Evolutionary conservation across 306 rosid genomes (phyloP).

Genomic region (Prosopis cineraria): DNA sequence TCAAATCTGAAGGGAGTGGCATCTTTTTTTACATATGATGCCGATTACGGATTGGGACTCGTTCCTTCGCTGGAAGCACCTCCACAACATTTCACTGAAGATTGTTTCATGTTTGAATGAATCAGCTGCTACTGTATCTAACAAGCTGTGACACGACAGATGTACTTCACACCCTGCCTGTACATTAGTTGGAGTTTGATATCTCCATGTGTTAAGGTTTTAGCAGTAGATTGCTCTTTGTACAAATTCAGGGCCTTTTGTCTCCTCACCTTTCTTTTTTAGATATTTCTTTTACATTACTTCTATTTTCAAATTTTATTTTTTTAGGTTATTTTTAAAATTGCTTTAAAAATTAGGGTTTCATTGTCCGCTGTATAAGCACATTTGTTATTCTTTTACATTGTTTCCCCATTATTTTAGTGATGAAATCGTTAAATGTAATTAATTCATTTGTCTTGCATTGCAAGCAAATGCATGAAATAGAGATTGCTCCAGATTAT

Average conservation of each 20-base stretch:
- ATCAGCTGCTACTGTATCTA: conserved; percentile 14
- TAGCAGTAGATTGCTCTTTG: conserved; percentile 14
- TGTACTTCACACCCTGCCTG: conserved; percentile 19
- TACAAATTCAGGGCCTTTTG: conserved; percentile 22
- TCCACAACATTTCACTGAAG: conserved; percentile 2
- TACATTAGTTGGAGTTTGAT: conserved; percentile 11
- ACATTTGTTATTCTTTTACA: conserved; percentile 29
- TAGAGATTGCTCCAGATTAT: neutral
- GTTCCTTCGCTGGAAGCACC: conserved; percentile 23
- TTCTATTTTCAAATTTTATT: neutral
- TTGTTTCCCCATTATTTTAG: conserved; percentile 14
- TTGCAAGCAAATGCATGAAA: neutral
- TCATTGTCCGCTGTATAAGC: neutral
- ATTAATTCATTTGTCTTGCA: conserved; percentile 6
- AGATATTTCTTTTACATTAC: neutral
- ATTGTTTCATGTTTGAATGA: conserved; percentile 13
- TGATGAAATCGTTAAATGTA: conserved; percentile 24
- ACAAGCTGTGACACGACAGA: conserved; percentile 20
- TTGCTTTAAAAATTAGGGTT: conserved; percentile 11
- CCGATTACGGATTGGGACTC: conserved; percentile 21
- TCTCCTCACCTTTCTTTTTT: neutral
- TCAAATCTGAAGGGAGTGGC: conserved; percentile 42
- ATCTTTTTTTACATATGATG: conserved; percentile 35
- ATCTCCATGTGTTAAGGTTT: conserved; percentile 9
- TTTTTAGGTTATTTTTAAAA: neutral